These are phyloP conservation scores for Pestalotiopsis sp. DNA, from an alignment of 2,329 filamentous ascomycete species.

Conservation along the genomic window DNA sequence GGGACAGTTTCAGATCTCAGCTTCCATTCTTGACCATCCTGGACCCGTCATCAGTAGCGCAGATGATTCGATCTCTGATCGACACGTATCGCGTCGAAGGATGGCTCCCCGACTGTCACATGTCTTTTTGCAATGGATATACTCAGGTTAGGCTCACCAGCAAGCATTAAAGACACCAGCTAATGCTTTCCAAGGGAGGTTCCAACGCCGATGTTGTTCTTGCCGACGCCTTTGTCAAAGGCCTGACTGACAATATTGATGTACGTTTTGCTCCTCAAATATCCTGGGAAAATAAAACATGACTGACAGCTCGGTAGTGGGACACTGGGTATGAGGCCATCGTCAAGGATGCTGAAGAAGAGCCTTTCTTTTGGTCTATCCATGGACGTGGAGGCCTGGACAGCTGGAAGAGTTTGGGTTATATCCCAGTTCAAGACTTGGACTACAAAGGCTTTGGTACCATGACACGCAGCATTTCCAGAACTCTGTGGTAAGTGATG, in stretches of 20 bases:
- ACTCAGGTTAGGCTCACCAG: constrained; percentile 51
- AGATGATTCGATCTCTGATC: constrained; percentile 71
- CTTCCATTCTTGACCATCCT: constrained; percentile 70
- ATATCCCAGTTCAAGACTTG: constrained; percentile 66
- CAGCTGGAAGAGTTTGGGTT: constrained; percentile 72
- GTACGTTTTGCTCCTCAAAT: constrained; percentile 20
- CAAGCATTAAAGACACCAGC: not conserved
- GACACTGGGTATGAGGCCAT: constrained; percentile 69
- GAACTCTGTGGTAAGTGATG: constrained; percentile 53
- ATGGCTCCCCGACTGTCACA: constrained; percentile 75
- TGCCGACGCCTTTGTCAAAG: constrained; percentile 70
- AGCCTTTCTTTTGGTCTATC: constrained; percentile 70
- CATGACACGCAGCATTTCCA: constrained; percentile 70
- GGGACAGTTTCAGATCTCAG: constrained; percentile 72
- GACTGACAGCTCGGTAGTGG: constrained; percentile 52
- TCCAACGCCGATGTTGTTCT: constrained; percentile 74
- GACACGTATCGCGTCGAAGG: constrained; percentile 73
- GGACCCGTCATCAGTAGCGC: constrained; percentile 64
- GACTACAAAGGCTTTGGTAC: constrained; percentile 69
- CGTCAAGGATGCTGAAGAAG: constrained; percentile 71
- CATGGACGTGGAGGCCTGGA: constrained; percentile 71
- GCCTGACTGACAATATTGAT: constrained; percentile 60
- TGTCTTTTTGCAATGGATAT: constrained; percentile 74
- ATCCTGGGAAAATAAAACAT: not conserved
- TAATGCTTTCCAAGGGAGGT: constrained; percentile 57